Evolutionary conservation across 2,329 filamentous ascomycete species (phyloP).

Genomic region (Ophiosphaerella korrae): DNA sequence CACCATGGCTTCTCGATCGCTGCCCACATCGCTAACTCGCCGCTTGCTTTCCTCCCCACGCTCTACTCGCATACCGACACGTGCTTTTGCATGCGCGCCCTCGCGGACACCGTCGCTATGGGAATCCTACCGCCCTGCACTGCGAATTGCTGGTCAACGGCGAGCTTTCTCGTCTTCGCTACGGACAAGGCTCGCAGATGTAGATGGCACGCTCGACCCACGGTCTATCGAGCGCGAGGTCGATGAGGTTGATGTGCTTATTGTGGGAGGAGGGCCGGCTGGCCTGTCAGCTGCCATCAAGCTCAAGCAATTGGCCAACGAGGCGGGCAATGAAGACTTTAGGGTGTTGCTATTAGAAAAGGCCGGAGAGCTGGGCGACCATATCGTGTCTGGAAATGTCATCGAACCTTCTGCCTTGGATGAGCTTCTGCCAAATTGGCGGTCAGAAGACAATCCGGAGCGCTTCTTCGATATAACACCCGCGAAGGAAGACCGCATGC

Average conservation of each 20-base stretch:
- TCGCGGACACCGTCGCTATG: constrained; percentile 18
- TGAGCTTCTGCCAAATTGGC: constrained; percentile 93
- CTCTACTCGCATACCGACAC: constrained; percentile 21
- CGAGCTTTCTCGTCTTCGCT: constrained; percentile 43
- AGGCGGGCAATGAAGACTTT: constrained; percentile 94
- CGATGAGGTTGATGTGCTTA: constrained; percentile 95
- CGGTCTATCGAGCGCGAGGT: constrained; percentile 77
- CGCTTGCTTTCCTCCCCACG: constrained; percentile 31
- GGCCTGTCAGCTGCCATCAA: constrained; percentile 92
- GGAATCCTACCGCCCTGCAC: constrained; percentile 36
- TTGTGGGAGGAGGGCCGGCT: constrained; percentile 93
- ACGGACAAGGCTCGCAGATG: constrained; percentile 40
- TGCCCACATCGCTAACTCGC: constrained; percentile 34
- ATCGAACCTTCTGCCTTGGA: constrained; percentile 87
- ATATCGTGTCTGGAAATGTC: constrained; percentile 95
- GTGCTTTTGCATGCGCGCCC: constrained; percentile 24
- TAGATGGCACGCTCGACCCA: constrained; percentile 51
- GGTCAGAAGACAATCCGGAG: constrained; percentile 82
- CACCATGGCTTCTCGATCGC: constrained; percentile 41
- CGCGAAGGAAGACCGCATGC: constrained; percentile 84
- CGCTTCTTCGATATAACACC: constrained; percentile 88
- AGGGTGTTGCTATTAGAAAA: constrained; percentile 92
- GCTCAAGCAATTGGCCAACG: constrained; percentile 92
- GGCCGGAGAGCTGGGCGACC: constrained; percentile 90
- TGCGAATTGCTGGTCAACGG: constrained; percentile 46